These are phyloP conservation scores for Venturia asperata DNA, from an alignment of 2,329 filamentous ascomycete genomes.

Conservation along the genomic window DNA sequence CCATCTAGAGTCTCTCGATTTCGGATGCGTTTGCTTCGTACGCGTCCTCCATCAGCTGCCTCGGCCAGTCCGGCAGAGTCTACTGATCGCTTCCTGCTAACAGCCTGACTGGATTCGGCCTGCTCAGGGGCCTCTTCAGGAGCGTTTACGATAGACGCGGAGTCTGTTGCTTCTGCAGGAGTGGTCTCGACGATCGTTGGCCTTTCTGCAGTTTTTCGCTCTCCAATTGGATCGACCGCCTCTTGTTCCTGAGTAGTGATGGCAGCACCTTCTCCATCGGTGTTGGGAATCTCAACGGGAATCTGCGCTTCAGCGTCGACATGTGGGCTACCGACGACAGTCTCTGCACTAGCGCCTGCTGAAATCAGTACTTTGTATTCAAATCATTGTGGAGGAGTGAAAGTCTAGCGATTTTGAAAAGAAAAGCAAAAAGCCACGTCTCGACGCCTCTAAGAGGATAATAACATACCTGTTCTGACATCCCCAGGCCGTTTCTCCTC, in stretches of 20 bases:
- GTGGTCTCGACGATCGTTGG: not conserved
- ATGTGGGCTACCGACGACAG: too few species aligned
- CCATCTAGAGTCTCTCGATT: conserved; percentile 51
- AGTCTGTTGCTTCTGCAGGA: not conserved
- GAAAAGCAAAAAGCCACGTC: not conserved
- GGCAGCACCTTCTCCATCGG: not conserved
- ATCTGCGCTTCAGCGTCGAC: not conserved
- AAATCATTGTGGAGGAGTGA: not conserved
- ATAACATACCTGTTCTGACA: not conserved
- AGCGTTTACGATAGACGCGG: not conserved
- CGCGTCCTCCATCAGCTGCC: conserved; percentile 47
- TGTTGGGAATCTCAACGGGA: not conserved
- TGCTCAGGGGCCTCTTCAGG: not conserved
- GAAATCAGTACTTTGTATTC: not conserved
- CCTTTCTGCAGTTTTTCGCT: not conserved
- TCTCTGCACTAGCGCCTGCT: not conserved
- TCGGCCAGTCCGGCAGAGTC: conserved; percentile 54
- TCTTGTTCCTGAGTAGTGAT: not conserved
- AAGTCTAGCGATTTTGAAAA: not conserved
- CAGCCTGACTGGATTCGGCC: not conserved
- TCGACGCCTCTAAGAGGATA: not conserved
- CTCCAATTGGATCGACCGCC: not conserved
- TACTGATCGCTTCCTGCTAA: conserved; percentile 50
- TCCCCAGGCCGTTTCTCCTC: not conserved
- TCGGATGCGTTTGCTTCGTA: conserved; percentile 54